Evolutionary conservation across 1,139 yeast species (phyloP).

Genomic region (Meyerozyma guilliermondii): DNA sequence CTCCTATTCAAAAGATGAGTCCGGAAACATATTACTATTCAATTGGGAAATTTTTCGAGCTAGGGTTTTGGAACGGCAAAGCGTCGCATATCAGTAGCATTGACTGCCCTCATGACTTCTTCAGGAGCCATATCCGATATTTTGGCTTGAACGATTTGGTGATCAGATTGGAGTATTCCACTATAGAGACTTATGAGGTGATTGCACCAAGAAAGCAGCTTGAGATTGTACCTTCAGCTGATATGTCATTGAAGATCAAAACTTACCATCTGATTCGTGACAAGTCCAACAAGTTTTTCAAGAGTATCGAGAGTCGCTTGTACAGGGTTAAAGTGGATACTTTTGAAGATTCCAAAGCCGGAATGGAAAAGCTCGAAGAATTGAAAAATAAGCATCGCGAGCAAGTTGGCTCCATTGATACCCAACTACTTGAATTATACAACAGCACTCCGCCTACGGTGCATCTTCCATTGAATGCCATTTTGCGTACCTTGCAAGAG

Average conservation of each 20-base stretch:
- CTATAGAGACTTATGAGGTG: slow-evolving; percentile 71
- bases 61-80: slow-evolving; percentile 71
- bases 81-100: slow-evolving; percentile 26
- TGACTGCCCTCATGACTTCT: slow-evolving; percentile 72
- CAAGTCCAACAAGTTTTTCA: slow-evolving; percentile 60
- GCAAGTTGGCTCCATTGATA: slow-evolving; percentile 46
- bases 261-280: slow-evolving; percentile 49
- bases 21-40: slow-evolving; percentile 88
- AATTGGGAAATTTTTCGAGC: slow-evolving; percentile 86
- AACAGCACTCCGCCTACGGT: slow-evolving; percentile 55
- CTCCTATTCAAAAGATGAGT: slow-evolving; percentile 83
- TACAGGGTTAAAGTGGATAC: slow-evolving; percentile 79
- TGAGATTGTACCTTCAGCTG: slow-evolving; percentile 69
- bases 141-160: slow-evolving; percentile 81
- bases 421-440: slow-evolving; percentile 50
- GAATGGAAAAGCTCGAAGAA: slow-evolving; percentile 53
- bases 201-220: slow-evolving; percentile 71
- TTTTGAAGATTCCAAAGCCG: slow-evolving; percentile 66
- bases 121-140: slow-evolving; percentile 74
- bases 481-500: slow-evolving; percentile 71
- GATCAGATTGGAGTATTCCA: slow-evolving; percentile 71
- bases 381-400: slow-evolving; percentile 48
- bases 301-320: slow-evolving; percentile 66
- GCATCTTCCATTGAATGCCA: slow-evolving; percentile 64
- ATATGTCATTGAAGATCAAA: slow-evolving; percentile 64